These are phyloP conservation scores for Aspergillus spinulosporus DNA, from an alignment of 2,329 filamentous ascomycete species.

Conservation along the genomic window DNA sequence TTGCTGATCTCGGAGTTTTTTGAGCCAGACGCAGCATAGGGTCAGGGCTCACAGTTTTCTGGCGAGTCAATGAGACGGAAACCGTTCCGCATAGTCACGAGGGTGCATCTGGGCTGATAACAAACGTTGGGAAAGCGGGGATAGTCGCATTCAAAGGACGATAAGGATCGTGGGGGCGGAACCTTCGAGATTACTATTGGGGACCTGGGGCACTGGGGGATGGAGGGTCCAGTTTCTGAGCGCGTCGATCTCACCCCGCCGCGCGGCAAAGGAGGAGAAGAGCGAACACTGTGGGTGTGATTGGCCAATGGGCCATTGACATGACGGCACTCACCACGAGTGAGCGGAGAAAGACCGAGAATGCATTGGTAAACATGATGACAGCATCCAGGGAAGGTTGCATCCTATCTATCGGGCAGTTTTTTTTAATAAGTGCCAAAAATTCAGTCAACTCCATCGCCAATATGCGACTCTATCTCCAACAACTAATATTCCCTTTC, in stretches of 20 bases:
- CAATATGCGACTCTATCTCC: neutral
- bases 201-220: neutral
- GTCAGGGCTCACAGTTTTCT: neutral
- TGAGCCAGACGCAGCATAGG: neutral
- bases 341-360: neutral
- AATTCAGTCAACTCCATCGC: neutral
- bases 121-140: neutral
- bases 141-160: neutral
- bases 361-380: neutral
- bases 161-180: neutral
- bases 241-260: neutral
- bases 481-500: conserved; percentile 9
- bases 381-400: neutral
- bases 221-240: neutral
- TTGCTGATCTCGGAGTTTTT: conserved; percentile 11
- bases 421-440: neutral
- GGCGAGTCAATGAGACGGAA: neutral
- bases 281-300: neutral
- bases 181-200: neutral
- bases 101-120: neutral
- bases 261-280: neutral
- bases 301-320: neutral
- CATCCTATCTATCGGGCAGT: neutral
- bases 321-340: neutral
- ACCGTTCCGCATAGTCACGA: neutral